Evolutionary conservation across 106 monocot genomes (phyloP).

Genomic region (Gastrodia elata): DNA sequence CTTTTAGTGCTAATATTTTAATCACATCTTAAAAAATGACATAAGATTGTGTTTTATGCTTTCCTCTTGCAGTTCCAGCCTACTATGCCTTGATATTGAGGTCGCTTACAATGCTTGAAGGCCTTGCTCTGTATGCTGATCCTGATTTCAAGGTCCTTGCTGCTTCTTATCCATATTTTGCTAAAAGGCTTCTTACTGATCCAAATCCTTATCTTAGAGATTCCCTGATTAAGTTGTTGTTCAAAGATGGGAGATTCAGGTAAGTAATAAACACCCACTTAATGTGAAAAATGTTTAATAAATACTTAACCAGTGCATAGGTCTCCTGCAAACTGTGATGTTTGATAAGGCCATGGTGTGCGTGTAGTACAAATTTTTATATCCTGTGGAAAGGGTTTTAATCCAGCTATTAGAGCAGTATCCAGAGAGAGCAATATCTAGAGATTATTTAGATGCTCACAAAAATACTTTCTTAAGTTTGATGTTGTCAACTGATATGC

Average conservation of each 20-base stretch:
- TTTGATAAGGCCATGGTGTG: background rate
- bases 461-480: background rate
- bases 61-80: slow-evolving; percentile 70
- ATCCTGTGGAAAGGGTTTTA: slow-evolving; percentile 1
- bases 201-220: slow-evolving; percentile 99
- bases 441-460: background rate
- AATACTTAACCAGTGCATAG: background rate
- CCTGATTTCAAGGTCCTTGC: slow-evolving; percentile 98
- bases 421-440: background rate
- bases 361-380: background rate
- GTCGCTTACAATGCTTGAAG: slow-evolving; percentile 97
- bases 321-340: background rate
- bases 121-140: slow-evolving; percentile 89
- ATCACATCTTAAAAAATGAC: background rate
- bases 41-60: background rate
- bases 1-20: background rate
- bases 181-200: slow-evolving; percentile 97
- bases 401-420: background rate
- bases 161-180: slow-evolving; percentile 99
- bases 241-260: slow-evolving; percentile 99
- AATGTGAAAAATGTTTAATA: background rate
- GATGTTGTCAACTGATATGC: background rate
- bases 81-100: slow-evolving; percentile 98
- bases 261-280: slow-evolving; percentile 9
- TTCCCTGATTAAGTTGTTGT: slow-evolving; percentile 89